phyloP scores from a whole-genome alignment of 2,329 filamentous ascomycete genomes.

The Talaromyces sp. region DNA sequence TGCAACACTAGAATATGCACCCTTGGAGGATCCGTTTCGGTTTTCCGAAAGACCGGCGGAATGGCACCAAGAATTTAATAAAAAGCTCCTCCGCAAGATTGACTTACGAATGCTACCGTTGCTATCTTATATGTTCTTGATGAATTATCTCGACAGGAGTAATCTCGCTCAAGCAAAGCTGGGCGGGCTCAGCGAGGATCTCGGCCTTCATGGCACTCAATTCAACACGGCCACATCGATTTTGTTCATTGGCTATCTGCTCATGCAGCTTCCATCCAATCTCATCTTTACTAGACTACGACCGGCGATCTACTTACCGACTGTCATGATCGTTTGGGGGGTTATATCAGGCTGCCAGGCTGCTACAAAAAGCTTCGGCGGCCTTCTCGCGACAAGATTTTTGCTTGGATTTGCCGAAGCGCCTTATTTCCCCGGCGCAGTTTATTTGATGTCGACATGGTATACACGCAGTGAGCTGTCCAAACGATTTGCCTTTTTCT shows the following conservation, averaged over 20 bases:
- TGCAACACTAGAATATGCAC: background rate
- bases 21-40: background rate
- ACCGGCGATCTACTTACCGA: slow-evolving; percentile 44
- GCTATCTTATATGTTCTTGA: slow-evolving; percentile 13
- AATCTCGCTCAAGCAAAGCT: slow-evolving; percentile 74
- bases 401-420: slow-evolving; percentile 23
- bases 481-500: slow-evolving; percentile 36
- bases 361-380: slow-evolving; percentile 20
- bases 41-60: background rate
- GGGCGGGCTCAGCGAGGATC: slow-evolving; percentile 49
- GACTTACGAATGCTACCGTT: slow-evolving; percentile 14
- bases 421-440: slow-evolving; percentile 28
- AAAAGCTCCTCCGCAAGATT: slow-evolving; percentile 13
- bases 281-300: slow-evolving; percentile 48
- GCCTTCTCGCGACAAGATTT: slow-evolving; percentile 22
- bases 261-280: slow-evolving; percentile 51
- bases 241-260: slow-evolving; percentile 49
- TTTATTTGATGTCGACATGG: slow-evolving; percentile 30
- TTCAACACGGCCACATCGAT: slow-evolving; percentile 50
- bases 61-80: background rate
- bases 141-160: slow-evolving; percentile 37
- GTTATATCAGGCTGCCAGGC: slow-evolving; percentile 18
- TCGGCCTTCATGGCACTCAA: slow-evolving; percentile 38
- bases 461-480: slow-evolving; percentile 25
- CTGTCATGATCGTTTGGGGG: slow-evolving; percentile 18